Conservation (phyloP, 139 green algal genomes). For the Tetratostichococcus sp. region DNA sequence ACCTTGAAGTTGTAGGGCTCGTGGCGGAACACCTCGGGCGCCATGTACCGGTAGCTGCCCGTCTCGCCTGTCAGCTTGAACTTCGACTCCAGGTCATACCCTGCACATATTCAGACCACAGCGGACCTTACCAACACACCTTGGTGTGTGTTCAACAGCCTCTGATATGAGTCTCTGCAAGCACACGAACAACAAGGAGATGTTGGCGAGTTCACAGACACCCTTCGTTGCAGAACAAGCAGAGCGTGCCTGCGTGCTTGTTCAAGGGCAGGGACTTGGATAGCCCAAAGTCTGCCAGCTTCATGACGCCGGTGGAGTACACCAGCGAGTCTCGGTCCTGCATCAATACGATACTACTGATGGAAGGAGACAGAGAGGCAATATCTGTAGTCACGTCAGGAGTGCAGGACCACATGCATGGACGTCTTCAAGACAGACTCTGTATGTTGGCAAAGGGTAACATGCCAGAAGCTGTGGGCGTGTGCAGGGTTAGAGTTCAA, state of each 20-base stretch:
- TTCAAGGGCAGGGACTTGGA: conserved; percentile 77
- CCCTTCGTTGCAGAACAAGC: no score
- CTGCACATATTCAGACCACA: neutral
- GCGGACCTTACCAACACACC: no score
- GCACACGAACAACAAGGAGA: conserved; percentile 45
- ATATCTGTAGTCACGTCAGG: no score
- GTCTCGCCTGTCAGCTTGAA: conserved; percentile 83
- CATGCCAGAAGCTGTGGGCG: no score
- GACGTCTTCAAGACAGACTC: no score
- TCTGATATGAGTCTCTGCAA: conserved; percentile 28
- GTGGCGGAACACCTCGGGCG: conserved; percentile 62
- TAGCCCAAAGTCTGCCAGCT: conserved; percentile 88
- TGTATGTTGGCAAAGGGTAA: no score
- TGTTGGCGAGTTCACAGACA: conserved; percentile 9
- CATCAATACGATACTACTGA: no score
- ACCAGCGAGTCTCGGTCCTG: conserved; percentile 61
- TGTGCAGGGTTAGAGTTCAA: no score
- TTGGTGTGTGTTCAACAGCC: neutral
- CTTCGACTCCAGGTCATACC: conserved; percentile 43
- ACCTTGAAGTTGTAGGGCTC: conserved; percentile 67
- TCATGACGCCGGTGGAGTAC: conserved; percentile 68
- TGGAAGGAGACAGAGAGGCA: no score
- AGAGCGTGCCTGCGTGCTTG: conserved; percentile 39
- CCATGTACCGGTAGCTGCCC: conserved; percentile 64
- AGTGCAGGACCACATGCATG: no score